Conservation (phyloP, 2,329 filamentous ascomycete species). For the Aspergillus pseudoviridinutans region DNA sequence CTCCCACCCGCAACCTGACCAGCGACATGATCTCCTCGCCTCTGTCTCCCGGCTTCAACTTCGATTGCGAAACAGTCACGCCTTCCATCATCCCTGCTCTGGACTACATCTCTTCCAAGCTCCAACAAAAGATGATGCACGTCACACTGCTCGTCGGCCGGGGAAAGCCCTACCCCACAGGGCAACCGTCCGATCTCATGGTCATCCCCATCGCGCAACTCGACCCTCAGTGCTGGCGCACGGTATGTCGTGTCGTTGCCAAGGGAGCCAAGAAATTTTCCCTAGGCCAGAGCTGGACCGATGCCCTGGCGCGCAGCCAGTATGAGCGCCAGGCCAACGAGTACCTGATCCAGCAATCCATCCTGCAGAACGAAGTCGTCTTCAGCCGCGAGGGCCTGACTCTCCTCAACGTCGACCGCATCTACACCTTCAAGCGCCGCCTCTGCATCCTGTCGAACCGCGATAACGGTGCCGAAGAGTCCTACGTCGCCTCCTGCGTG, state of each 20-base stretch:
- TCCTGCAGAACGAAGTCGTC: constrained; percentile 43
- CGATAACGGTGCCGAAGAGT: constrained; percentile 26
- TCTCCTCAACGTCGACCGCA: constrained; percentile 42
- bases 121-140: constrained; percentile 37
- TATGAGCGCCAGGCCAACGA: constrained; percentile 34
- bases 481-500: constrained; percentile 38
- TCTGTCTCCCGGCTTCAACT: constrained; percentile 35
- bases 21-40: constrained; percentile 41
- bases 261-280: constrained; percentile 37
- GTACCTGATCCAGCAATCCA: constrained; percentile 41
- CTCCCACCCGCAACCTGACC: constrained; percentile 33
- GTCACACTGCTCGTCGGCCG: constrained; percentile 40
- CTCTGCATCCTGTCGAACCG: constrained; percentile 35
- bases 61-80: constrained; percentile 35
- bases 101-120: constrained; percentile 40
- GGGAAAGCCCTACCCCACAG: constrained; percentile 37
- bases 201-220: constrained; percentile 35
- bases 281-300: constrained; percentile 36
- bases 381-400: constrained; percentile 44
- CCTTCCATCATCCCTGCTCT: constrained; percentile 36
- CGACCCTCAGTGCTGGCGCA: constrained; percentile 26
- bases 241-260: constrained; percentile 31
- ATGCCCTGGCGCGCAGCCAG: constrained; percentile 34
- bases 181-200: constrained; percentile 35
- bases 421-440: constrained; percentile 43